phyloP scores from a whole-genome alignment of 371 early-diverging fungal genomes.

The Mortierella sp. region DNA sequence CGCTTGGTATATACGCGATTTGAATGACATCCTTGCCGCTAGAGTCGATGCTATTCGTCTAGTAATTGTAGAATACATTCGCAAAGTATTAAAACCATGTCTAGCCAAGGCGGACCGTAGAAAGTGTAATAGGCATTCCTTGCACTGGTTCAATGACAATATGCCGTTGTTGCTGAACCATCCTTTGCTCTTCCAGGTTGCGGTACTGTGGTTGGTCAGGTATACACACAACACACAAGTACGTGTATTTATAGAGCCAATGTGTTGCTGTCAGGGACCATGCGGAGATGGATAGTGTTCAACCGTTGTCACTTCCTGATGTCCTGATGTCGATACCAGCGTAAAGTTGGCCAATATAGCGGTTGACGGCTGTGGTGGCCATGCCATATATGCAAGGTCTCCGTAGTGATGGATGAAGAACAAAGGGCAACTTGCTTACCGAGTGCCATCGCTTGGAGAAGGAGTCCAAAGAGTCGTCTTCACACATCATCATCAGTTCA shows the following conservation, averaged over 20 bases:
- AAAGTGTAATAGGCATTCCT: too few relatives aligned
- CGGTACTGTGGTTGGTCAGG: conserved; percentile 26
- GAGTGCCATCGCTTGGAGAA: conserved; percentile 34
- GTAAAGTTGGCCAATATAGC: too few relatives aligned
- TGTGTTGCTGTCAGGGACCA: conserved; percentile 12
- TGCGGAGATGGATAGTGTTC: conserved; percentile 12
- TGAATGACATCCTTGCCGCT: conserved; percentile 46
- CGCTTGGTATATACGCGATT: conserved; percentile 52
- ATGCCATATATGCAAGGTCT: too few relatives aligned
- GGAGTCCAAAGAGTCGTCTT: conserved; percentile 38
- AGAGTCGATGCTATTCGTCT: conserved; percentile 20
- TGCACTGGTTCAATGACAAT: background rate
- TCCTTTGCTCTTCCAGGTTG: conserved; percentile 2
- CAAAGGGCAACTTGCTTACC: conserved; percentile 21
- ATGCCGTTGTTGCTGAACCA: background rate
- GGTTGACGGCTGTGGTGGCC: background rate
- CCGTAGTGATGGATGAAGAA: background rate
- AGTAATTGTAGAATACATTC: conserved; percentile 1
- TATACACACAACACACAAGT: background rate
- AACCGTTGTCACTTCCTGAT: background rate
- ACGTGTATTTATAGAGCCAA: conserved; percentile 24
- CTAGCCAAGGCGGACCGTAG: too few relatives aligned
- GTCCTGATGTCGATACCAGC: too few relatives aligned
- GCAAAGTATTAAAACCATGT: too few relatives aligned
- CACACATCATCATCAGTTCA: conserved; percentile 19